phyloP scores from a whole-genome alignment of 108 stramenopile species.

The Halocafeteria seosinensis region DNA sequence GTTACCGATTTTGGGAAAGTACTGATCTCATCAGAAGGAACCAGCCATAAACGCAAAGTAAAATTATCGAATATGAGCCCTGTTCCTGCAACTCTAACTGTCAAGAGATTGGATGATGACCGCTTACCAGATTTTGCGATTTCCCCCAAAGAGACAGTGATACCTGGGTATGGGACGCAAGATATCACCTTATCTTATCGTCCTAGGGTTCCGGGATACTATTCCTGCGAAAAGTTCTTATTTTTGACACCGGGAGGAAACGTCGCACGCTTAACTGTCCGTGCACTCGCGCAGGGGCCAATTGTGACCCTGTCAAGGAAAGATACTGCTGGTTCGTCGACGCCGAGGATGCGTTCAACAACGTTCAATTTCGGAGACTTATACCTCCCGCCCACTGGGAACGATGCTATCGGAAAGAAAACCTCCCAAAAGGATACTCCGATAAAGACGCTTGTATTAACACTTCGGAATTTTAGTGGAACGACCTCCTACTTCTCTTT shows the following conservation, averaged over 20 bases:
- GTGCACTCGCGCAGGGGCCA: constrained; percentile 20
- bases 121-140: constrained; percentile 34
- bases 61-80: constrained; percentile 30
- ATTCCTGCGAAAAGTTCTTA: constrained; percentile 27
- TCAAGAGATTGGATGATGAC: constrained; percentile 28
- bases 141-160: constrained; percentile 12
- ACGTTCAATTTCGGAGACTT: constrained; percentile 38
- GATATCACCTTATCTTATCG: constrained; percentile 15
- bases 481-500: constrained; percentile 7
- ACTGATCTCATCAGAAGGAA: constrained; percentile 1
- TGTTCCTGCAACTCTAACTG: constrained; percentile 29
- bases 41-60: constrained; percentile 7
- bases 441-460: constrained; percentile 4
- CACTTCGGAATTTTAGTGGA: constrained; percentile 10
- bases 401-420: too few relatives aligned
- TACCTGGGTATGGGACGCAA: constrained; percentile 21
- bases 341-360: constrained; percentile 6
- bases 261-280: constrained; percentile 3
- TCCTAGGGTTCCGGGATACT: constrained; percentile 24
- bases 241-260: constrained; percentile 34
- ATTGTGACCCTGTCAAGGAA: constrained; percentile 23
- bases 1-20: constrained; percentile 32
- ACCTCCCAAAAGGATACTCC: background rate
- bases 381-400: constrained; percentile 10
- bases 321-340: constrained; percentile 8